Conservation (phyloP, 2,329 filamentous ascomycete species). For the Aspergillus udagawae region DNA sequence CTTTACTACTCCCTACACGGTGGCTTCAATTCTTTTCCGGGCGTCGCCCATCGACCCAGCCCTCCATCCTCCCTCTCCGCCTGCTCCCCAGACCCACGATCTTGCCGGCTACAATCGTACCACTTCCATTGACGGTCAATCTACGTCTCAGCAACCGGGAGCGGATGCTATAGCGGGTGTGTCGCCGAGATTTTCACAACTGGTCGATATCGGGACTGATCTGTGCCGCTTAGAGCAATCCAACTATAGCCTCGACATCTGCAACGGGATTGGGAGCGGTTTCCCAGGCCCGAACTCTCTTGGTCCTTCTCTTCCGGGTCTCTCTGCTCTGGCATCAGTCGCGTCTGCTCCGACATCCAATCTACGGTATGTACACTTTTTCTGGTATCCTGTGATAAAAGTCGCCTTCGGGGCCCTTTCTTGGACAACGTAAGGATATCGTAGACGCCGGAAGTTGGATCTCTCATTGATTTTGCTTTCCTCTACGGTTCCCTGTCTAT, state of each 20-base stretch:
- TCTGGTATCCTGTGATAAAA: background rate
- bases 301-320: slow-evolving; percentile 49
- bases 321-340: slow-evolving; percentile 58
- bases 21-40: slow-evolving; percentile 57
- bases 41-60: slow-evolving; percentile 54
- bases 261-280: slow-evolving; percentile 21
- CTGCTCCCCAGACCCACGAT: slow-evolving; percentile 32
- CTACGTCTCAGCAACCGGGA: slow-evolving; percentile 45
- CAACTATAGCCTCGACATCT: slow-evolving; percentile 18
- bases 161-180: slow-evolving; percentile 43
- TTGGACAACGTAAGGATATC: background rate
- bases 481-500: background rate
- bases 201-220: slow-evolving; percentile 34
- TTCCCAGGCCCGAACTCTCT: slow-evolving; percentile 30
- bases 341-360: slow-evolving; percentile 50
- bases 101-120: slow-evolving; percentile 37
- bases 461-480: background rate
- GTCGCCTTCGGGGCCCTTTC: background rate
- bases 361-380: slow-evolving; percentile 44
- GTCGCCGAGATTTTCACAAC: slow-evolving; percentile 51
- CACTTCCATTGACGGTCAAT: slow-evolving; percentile 44
- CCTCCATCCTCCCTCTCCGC: slow-evolving; percentile 46
- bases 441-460: background rate
- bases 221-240: slow-evolving; percentile 28
- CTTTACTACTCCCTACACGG: slow-evolving; percentile 54